These are phyloP conservation scores for Cytospora schulzeri DNA, from an alignment of 2,329 filamentous ascomycete genomes.

Conservation along the genomic window DNA sequence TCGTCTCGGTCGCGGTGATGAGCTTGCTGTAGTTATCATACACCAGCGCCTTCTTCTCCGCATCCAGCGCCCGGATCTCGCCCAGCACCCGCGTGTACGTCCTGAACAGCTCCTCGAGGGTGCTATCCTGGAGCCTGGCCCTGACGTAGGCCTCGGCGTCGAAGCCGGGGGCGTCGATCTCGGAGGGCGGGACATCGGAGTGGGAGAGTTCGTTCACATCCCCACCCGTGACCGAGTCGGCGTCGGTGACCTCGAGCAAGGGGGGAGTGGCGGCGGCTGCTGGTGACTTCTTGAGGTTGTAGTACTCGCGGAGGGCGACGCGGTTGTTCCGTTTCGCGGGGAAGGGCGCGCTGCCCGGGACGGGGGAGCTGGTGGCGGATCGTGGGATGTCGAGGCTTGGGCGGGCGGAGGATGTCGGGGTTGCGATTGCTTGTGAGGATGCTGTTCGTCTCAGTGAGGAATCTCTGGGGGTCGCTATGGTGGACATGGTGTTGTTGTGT, in stretches of 20 bases:
- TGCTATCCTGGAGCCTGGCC: constrained; percentile 60
- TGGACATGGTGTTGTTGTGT: constrained; percentile 54
- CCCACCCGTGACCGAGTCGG: constrained; percentile 29
- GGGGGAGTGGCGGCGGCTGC: constrained; percentile 42
- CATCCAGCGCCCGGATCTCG: constrained; percentile 88
- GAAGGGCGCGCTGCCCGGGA: constrained; percentile 34
- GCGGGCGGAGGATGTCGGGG: constrained; percentile 74
- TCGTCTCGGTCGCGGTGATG: constrained; percentile 95
- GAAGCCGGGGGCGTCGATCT: constrained; percentile 76
- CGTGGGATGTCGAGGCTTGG: constrained; percentile 69
- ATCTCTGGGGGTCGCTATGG: constrained; percentile 66
- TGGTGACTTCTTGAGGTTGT: constrained; percentile 68
- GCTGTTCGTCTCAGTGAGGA: constrained; percentile 58
- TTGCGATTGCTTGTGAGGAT: constrained; percentile 53
- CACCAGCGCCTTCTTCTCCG: constrained; percentile 93
- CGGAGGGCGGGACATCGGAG: constrained; percentile 64
- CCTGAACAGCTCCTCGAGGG: constrained; percentile 68
- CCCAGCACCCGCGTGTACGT: constrained; percentile 72
- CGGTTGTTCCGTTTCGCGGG: constrained; percentile 66
- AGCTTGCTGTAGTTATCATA: constrained; percentile 99
- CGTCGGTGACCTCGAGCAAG: constrained; percentile 48
- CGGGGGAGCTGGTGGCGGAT: constrained; percentile 61
- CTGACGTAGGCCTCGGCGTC: constrained; percentile 70
- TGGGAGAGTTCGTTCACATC: constrained; percentile 34
- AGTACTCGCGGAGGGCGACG: constrained; percentile 89